These are phyloP conservation scores for Xylaria sp. DNA, from an alignment of 2,329 filamentous ascomycete species.

Conservation along the genomic window DNA sequence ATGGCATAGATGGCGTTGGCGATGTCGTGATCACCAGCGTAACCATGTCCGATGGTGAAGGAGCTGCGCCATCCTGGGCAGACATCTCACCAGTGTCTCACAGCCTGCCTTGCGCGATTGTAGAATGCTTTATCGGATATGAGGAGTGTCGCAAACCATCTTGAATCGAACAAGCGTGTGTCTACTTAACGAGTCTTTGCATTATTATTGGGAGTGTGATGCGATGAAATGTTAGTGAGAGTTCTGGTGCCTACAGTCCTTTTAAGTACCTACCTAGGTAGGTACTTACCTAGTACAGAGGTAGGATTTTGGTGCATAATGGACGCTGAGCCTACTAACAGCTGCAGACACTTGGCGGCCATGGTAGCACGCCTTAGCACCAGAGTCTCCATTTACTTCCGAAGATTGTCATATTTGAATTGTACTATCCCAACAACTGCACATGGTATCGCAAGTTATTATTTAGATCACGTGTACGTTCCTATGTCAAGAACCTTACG, in stretches of 20 bases:
- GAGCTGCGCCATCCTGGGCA: slow-evolving; percentile 9
- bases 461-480: too few relatives aligned
- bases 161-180: not conserved
- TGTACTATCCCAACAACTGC: too few relatives aligned
- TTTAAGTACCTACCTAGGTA: not conserved
- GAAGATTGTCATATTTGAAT: too few relatives aligned
- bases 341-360: slow-evolving; percentile 15
- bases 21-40: slow-evolving; percentile 61
- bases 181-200: not conserved
- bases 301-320: too few relatives aligned
- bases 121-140: not conserved
- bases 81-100: slow-evolving; percentile 19
- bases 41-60: slow-evolving; percentile 32
- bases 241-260: not conserved
- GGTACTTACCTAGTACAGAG: too few relatives aligned
- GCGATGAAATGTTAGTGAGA: not conserved
- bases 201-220: not conserved
- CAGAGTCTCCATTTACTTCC: too few relatives aligned
- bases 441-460: too few relatives aligned
- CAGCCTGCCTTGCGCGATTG: not conserved
- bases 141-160: slow-evolving; percentile 3
- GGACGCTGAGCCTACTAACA: too few relatives aligned
- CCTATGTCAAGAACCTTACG: not conserved
- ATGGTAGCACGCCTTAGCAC: not conserved
- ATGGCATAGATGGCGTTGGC: slow-evolving; percentile 59